These are phyloP conservation scores for Auricularia auricula-judae DNA, from an alignment of 768 basidiomycete genomes.

Conservation along the genomic window DNA sequence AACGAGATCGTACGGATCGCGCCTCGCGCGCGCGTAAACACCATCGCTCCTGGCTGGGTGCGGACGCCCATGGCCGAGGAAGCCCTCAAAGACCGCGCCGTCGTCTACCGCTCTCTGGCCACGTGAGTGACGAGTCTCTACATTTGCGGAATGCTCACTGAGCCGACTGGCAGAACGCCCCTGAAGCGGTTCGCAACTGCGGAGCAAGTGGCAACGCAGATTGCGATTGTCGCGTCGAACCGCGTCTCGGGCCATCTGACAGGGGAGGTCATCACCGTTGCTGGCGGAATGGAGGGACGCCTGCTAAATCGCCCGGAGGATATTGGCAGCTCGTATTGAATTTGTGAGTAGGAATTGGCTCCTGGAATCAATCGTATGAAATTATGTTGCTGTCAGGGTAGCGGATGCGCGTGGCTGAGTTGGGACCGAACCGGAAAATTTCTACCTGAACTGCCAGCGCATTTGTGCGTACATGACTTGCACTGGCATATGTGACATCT, in stretches of 20 bases:
- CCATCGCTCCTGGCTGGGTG: constrained; percentile 52
- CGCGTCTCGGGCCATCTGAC: constrained; percentile 58
- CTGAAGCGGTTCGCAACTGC: constrained; percentile 57
- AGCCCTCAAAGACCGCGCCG: constrained; percentile 40
- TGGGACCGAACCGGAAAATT: too few species aligned
- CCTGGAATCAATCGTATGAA: too few species aligned
- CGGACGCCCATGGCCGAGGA: constrained; percentile 52
- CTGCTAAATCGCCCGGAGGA: constrained; percentile 34
- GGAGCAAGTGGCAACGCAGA: constrained; percentile 53
- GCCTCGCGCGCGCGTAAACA: constrained; percentile 58
- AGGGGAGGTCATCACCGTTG: constrained; percentile 59
- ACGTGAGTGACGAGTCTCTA: constrained; percentile 34
- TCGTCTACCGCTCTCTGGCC: constrained; percentile 49
- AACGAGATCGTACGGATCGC: constrained; percentile 75
- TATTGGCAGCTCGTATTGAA: neutral
- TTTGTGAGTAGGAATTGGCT: too few species aligned
- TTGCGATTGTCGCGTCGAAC: constrained; percentile 49
- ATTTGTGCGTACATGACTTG: too few species aligned
- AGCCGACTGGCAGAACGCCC: constrained; percentile 38
- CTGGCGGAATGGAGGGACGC: constrained; percentile 73
- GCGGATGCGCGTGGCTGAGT: too few species aligned
- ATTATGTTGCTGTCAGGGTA: too few species aligned
- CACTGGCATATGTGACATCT: too few species aligned
- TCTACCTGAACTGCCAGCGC: too few species aligned
- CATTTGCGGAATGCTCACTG: neutral